Base-by-base conservation (phyloP, 148 eudicot genomes). In the Pouteria glomerata region DNA sequence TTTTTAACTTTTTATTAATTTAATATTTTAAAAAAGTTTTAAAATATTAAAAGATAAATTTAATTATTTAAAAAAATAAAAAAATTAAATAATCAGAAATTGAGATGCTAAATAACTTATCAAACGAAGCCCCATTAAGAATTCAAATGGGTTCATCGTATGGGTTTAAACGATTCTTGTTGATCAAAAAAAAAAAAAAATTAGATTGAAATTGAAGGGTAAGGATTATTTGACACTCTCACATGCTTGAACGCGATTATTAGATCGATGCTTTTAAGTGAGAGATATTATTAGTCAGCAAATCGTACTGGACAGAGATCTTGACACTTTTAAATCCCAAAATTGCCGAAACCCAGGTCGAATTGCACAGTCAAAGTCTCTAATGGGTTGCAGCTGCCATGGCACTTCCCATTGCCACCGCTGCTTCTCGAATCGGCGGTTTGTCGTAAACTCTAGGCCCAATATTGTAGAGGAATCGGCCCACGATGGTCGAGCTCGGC, bases 401-500 rank as follows among this genome's bases (percentile, higher is more conserved):
- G 21, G 34, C 74, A 15, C 19, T 12, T 18, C 6, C 70, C 26
- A 35, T 60, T 5, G 37, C 23, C 23, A 26, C n/a, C 29, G 13
- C 5, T 13, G 29, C 33, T 23, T 13, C 23, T 3, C 62, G 21
- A 11, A 50, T 1, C 2, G 48, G 24, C 6, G 33, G 3, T 0
- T 69, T 60, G 19, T 52, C 6, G 58, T 55, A 74, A 16, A 68
- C 58, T 42, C 52, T 35, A 3, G 73, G 74, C 21, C 62, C 41
- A 33, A 18, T 14, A 33, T 48, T 39, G 29, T 41, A 35, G 52
- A 86, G 79, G 57, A 88, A 90, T 34, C 60, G 70, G 27, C 48
- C 63, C 52, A 88, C 83, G 1, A 82, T 75, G 58, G 12, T 68
- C 0, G 48, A 61, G 6, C 87, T 81, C 0, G 89, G 86, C 55